These are phyloP conservation scores for Iberis pinnata DNA, from an alignment of 345 rosid species.

Conservation along the genomic window DNA sequence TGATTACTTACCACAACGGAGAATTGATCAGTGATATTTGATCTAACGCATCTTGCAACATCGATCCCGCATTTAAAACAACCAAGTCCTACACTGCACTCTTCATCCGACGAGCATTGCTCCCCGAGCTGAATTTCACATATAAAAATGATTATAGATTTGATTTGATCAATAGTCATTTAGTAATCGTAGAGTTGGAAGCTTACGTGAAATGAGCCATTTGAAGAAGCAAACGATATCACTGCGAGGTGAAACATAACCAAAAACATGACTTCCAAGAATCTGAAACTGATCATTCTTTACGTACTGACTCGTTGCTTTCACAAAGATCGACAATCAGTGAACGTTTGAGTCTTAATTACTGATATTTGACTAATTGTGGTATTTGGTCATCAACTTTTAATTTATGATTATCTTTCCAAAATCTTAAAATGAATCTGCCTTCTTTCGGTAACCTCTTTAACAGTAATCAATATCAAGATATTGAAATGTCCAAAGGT, in stretches of 20 bases:
- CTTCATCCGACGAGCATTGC: slow-evolving; percentile 31
- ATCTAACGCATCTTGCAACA: slow-evolving; percentile 39
- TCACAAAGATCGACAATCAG: slow-evolving; percentile 4
- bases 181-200: not conserved
- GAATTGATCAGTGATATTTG: slow-evolving; percentile 37
- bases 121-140: slow-evolving; percentile 21
- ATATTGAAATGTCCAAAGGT: no score
- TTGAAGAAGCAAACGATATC: not conserved
- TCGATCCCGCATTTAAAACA: slow-evolving; percentile 32
- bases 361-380: no score
- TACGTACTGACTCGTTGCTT: not conserved
- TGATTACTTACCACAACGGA: slow-evolving; percentile 28
- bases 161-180: not conserved
- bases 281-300: slow-evolving; percentile 19
- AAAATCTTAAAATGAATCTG: no score
- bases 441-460: no score
- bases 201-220: slow-evolving; percentile 18
- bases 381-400: no score
- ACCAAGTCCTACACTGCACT: slow-evolving; percentile 31
- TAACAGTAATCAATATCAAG: no score
- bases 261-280: slow-evolving; percentile 12
- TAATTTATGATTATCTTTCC: no score
- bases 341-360: not conserved
- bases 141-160: not conserved
- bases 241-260: slow-evolving; percentile 11